These are phyloP conservation scores for Barnettozyma botsteinii DNA, from an alignment of 805 yeast species.

Conservation along the genomic window DNA sequence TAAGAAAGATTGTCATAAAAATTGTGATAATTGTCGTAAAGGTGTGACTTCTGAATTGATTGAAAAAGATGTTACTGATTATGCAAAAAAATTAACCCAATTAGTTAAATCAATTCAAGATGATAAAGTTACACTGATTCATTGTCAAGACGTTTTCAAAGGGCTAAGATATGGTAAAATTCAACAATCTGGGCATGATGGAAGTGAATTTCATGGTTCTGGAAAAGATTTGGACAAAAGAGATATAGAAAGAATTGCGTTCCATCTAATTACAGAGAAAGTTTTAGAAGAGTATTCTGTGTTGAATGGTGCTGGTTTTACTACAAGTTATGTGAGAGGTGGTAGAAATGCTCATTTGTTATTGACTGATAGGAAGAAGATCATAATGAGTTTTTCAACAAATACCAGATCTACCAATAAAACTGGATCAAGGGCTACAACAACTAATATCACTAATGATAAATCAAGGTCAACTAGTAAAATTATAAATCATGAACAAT, in stretches of 20 bases:
- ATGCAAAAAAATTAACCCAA: slow-evolving; percentile 52
- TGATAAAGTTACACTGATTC: slow-evolving; percentile 64
- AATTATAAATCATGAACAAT: slow-evolving; percentile 8
- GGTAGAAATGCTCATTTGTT: slow-evolving; percentile 55
- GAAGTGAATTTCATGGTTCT: slow-evolving; percentile 56
- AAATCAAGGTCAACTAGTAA: slow-evolving; percentile 1
- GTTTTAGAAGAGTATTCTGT: slow-evolving; percentile 66
- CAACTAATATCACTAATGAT: slow-evolving; percentile 4
- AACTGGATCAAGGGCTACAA: background rate
- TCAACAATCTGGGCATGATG: slow-evolving; percentile 55
- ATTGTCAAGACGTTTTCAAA: slow-evolving; percentile 77
- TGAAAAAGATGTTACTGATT: slow-evolving; percentile 61
- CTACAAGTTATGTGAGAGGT: slow-evolving; percentile 62
- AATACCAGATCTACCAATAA: slow-evolving; percentile 3
- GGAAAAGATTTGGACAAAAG: slow-evolving; percentile 62
- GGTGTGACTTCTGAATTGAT: slow-evolving; percentile 38
- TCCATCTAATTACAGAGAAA: slow-evolving; percentile 62
- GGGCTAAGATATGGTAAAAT: slow-evolving; percentile 67
- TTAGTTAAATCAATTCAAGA: slow-evolving; percentile 52
- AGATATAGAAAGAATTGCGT: slow-evolving; percentile 77
- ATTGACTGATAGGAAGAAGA: slow-evolving; percentile 36
- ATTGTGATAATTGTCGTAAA: slow-evolving; percentile 80
- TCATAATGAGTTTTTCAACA: slow-evolving; percentile 46
- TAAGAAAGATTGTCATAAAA: slow-evolving; percentile 53
- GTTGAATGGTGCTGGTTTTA: slow-evolving; percentile 73